phyloP scores from a whole-genome alignment of 495 filamentous ascomycete genomes.

The Talaromyces wortmannii region DNA sequence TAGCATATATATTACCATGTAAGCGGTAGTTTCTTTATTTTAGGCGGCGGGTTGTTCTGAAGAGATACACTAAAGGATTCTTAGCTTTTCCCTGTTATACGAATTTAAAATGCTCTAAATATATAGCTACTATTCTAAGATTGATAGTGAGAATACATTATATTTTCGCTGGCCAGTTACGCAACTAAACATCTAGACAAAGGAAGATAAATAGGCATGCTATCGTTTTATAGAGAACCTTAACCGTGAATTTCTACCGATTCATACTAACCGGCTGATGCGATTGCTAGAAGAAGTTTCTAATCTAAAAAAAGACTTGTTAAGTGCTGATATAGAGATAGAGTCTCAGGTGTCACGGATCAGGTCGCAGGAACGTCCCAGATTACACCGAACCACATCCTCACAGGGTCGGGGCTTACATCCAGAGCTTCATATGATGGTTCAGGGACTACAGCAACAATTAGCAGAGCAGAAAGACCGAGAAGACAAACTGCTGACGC shows the following conservation, averaged over 20 bases:
- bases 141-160: slow-evolving; percentile 8
- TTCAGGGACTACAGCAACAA: background rate
- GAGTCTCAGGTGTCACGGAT: background rate
- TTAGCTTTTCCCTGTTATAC: slow-evolving; percentile 41
- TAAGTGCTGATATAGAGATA: background rate
- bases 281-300: background rate
- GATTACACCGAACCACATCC: background rate
- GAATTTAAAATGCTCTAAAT: slow-evolving; percentile 19
- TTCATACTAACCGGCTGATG: slow-evolving; percentile 5
- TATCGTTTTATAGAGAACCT: slow-evolving; percentile 1
- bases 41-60: slow-evolving; percentile 8
- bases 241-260: background rate
- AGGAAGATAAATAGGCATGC: background rate
- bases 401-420: background rate
- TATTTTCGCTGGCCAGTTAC: slow-evolving; percentile 8
- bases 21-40: slow-evolving; percentile 17
- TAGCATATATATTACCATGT: slow-evolving; percentile 21
- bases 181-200: background rate
- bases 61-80: slow-evolving; percentile 13
- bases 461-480: background rate
- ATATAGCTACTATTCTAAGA: slow-evolving; percentile 20
- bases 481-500: too few relatives aligned
- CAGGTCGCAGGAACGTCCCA: background rate
- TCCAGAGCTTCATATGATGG: background rate
- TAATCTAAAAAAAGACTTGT: background rate